Conservation (phyloP, 2,329 filamentous ascomycete species). For the Colletotrichum spinosum region DNA sequence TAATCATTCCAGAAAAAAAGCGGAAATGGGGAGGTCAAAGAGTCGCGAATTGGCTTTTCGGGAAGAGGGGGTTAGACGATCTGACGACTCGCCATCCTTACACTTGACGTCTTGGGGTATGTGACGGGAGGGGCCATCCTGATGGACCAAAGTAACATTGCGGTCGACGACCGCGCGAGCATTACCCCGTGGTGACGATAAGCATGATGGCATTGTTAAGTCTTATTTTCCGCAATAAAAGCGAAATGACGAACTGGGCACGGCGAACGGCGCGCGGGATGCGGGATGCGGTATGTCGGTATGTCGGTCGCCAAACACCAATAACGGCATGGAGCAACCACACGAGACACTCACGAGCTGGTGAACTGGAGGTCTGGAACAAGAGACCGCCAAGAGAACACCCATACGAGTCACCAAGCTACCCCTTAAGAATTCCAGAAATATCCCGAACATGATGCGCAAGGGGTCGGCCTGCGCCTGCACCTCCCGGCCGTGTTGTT, state of each 20-base stretch:
- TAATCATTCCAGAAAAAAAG: background rate
- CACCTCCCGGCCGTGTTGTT: too few relatives aligned
- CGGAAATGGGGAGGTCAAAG: conserved; percentile 15
- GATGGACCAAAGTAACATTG: background rate
- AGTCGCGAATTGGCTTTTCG: conserved; percentile 21
- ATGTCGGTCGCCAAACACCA: too few relatives aligned
- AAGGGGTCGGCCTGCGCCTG: conserved; percentile 8
- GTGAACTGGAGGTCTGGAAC: background rate
- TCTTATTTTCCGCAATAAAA: background rate
- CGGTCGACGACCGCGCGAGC: conserved; percentile 14
- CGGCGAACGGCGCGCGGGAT: too few relatives aligned
- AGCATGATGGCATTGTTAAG: conserved; percentile 2
- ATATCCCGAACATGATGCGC: conserved; percentile 7
- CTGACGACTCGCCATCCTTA: conserved; percentile 10
- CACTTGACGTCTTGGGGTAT: conserved; percentile 3
- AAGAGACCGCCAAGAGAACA: too few relatives aligned
- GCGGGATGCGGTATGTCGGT: too few relatives aligned
- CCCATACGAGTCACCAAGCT: background rate
- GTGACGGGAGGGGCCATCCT: background rate
- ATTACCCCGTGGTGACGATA: conserved; percentile 15
- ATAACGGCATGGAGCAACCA: background rate
- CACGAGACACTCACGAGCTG: conserved; percentile 2
- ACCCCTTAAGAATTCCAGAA: conserved; percentile 1
- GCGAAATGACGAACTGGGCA: background rate
- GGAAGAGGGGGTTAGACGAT: background rate